Base-by-base conservation (phyloP, 2,329 filamentous ascomycete species). In the Aspergillus costaricaensis region DNA sequence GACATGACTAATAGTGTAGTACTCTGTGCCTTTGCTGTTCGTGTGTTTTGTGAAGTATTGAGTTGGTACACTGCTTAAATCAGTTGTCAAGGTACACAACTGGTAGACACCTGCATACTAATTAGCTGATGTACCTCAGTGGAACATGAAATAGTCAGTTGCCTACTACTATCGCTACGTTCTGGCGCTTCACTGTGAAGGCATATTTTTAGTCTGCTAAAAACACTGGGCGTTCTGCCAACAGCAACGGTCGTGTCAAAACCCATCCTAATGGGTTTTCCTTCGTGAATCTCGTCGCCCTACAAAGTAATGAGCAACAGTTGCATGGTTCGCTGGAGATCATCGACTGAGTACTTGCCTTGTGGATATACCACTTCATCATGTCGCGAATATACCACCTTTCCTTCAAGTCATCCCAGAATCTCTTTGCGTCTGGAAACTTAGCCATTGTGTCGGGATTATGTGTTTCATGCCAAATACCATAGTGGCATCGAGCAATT, bases 361-460 rank as follows among this genome's bases (percentile, higher is more conserved):
- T 71, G 4, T 15, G 4, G 14, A 71, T 68, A 39, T 64, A 68
- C 70, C 70, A 72, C 1, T 0, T 2, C 65, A 72, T 68, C 6
- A 32, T 9, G 0, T 58, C 1, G 1, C 9, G 0, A 0, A 55
- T 41, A 0, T 2, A 14, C 62, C 61, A 68, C 7, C 1, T 1
- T 23, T 71, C 67, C 4, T 65, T 25, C 3, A 58, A 30, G 0
- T 14, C 0, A 25, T 57, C 49, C 64, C 64, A 71, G 1, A 19
- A 15, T 12, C 23, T 50, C n/a, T 4, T 9, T 7, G 7, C 25
- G 4, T 10, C 15, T 19, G 47, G 47, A 17, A 10, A 50, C 17
- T 12, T 50, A 4, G 0, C 14, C 10, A 58, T 30, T 0, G 39
- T 3, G 6, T 3, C 6, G 1, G 6, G 5, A 8, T 67, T 62